Evolutionary conservation across 2,329 filamentous ascomycete genomes (phyloP).

Genomic region (Diaporthe capsici): DNA sequence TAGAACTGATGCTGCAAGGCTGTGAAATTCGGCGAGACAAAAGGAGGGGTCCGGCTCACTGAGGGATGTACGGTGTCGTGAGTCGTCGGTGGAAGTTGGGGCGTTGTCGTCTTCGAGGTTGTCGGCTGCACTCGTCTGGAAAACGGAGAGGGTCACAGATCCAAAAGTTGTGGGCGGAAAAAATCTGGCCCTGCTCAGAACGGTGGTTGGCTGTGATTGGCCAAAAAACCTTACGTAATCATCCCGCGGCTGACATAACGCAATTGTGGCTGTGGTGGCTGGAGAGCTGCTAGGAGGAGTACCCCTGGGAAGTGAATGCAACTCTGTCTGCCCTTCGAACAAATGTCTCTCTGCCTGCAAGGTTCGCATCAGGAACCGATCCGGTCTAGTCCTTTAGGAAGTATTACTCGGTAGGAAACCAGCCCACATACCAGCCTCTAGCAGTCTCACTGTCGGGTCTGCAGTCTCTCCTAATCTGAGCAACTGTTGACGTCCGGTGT

Average conservation of each 20-base stretch:
- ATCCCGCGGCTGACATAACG: not conserved
- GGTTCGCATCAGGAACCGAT: not conserved
- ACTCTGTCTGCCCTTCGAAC: not conserved
- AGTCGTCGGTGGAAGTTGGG: conserved; percentile 45
- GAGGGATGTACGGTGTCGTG: conserved; percentile 46
- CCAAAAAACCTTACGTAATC: not conserved
- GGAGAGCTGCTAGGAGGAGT: not conserved
- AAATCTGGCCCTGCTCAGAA: conserved; percentile 33
- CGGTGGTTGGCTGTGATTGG: conserved; percentile 11
- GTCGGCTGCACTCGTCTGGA: conserved; percentile 34
- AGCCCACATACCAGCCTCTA: not conserved
- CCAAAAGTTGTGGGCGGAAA: conserved; percentile 32
- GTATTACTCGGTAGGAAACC: not conserved
- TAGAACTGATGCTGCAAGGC: conserved; percentile 45
- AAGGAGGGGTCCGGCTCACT: conserved; percentile 39
- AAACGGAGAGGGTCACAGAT: conserved; percentile 22
- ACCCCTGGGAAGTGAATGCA: not conserved
- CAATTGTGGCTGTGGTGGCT: conserved; percentile 22
- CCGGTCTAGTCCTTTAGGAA: not conserved
- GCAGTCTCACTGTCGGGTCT: not conserved
- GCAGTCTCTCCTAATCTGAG: not conserved
- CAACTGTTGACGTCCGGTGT: not conserved
- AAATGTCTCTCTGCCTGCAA: not conserved
- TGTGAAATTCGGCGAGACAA: conserved; percentile 2
- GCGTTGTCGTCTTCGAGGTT: conserved; percentile 36